These are phyloP conservation scores for Chaetomium fimeti DNA, from an alignment of 495 filamentous ascomycete species.

Conservation along the genomic window DNA sequence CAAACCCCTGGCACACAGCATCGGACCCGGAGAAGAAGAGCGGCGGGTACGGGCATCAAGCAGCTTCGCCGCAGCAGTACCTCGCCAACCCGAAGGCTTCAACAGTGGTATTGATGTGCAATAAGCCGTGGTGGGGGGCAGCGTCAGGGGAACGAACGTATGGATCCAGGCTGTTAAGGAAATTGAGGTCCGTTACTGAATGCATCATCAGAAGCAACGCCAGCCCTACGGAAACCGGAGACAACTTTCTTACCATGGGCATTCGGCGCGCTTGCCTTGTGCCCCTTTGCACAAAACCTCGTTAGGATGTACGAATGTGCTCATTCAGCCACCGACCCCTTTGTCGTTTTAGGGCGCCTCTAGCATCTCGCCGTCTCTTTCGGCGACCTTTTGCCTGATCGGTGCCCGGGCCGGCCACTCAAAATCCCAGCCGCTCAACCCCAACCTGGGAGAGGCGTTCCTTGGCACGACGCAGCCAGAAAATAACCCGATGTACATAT, in stretches of 20 bases:
- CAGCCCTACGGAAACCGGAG: background rate
- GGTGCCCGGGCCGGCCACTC: background rate
- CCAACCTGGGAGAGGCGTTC: background rate
- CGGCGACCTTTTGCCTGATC: conserved; percentile 7
- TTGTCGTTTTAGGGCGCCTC: background rate
- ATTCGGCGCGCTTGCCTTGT: no score
- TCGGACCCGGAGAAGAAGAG: background rate
- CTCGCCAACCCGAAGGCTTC: background rate
- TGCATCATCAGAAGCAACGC: background rate
- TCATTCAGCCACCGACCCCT: background rate
- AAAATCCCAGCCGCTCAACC: background rate
- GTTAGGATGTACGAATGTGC: no score
- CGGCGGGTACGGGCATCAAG: background rate
- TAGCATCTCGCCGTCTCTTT: conserved; percentile 1
- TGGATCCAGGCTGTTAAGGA: background rate
- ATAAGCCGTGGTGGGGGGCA: background rate
- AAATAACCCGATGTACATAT: background rate
- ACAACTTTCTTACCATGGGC: background rate
- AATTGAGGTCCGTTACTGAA: background rate
- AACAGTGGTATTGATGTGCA: background rate
- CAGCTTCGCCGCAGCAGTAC: no score
- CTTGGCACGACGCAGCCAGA: background rate
- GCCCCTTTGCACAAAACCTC: no score
- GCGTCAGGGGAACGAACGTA: background rate
- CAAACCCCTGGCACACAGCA: conserved; percentile 5